Evolutionary conservation across 805 yeast genomes (phyloP), one percentile per base, ranked within the genome.

Genomic region (Vanderwaltozyma polyspora): DNA sequence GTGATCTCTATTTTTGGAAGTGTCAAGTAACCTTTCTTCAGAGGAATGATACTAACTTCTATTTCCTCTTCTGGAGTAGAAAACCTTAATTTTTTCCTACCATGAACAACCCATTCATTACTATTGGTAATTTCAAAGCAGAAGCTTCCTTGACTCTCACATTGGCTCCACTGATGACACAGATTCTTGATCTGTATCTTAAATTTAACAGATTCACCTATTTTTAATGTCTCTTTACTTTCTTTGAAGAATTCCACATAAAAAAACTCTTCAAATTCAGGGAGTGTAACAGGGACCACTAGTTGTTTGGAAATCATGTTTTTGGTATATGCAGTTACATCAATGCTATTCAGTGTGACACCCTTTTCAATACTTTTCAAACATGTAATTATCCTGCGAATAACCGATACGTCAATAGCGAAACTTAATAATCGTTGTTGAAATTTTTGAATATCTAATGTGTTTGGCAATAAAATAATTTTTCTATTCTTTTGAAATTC

Each of bases 61-160:
- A 57, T 42, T 7, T 43, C 46, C 3, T 41, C 34, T 33, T 44
- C 39, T 8, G 55, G 62, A 5, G 68, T 55, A 3, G 61, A 51
- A 40, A 85, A 70, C 9, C 62, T 51, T 29, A 74, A 72, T 37
- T 64, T 66, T 39, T 74, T 74, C 40, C 70, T 65, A 0, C 97
- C 97, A 5, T 84, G 74, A 4, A 86, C 60, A 3, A 85, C 51
- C 97, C 97, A 89, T 34, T 85, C 95, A 19, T 64, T 64, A 19
- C 66, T 70, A 19, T 69, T 66, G 13, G 59, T 54, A 1, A 81
- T 48, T 13, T 68, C 70, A 25, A 74, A 59, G 33, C 64, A 63
- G 45, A 70, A 73, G 21, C 23, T 22, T 4, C 26, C 36, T 11
- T 25, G 22, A 17, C 9, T 9, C 15, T 23, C 5, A 2, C 26